Evolutionary conservation across 306 rosid genomes (phyloP).

Genomic region (Malus sylvestris): DNA sequence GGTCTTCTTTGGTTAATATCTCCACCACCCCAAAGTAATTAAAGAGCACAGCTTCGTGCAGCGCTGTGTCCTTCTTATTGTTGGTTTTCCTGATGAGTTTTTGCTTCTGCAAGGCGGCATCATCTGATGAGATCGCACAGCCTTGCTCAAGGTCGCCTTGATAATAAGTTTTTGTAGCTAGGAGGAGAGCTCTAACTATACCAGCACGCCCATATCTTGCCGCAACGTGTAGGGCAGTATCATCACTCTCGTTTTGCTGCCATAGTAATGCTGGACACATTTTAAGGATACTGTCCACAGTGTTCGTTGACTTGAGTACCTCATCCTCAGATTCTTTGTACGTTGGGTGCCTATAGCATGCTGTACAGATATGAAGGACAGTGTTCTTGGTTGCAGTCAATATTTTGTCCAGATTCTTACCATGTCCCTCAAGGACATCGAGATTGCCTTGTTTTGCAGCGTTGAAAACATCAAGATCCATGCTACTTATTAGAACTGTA

Average conservation of each 20-base stretch:
- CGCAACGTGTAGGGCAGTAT: slow-evolving; percentile 1
- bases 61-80: background rate
- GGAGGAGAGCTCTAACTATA: background rate
- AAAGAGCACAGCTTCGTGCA: background rate
- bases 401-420: background rate
- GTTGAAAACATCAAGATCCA: background rate
- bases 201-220: background rate
- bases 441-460: background rate
- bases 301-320: too few relatives aligned
- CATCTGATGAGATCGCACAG: background rate
- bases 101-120: too few relatives aligned
- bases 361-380: slow-evolving; percentile 8
- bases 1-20: background rate
- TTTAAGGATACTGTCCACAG: background rate
- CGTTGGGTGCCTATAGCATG: background rate
- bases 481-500: background rate
- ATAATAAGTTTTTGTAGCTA: background rate
- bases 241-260: background rate
- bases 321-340: too few relatives aligned
- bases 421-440: background rate
- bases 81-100: background rate
- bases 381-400: slow-evolving; percentile 5
- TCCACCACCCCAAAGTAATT: background rate
- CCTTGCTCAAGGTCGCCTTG: background rate
- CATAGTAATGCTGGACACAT: background rate